Base-by-base conservation (phyloP, 306 rosid genomes). In the Pyrus pyrifolia region DNA sequence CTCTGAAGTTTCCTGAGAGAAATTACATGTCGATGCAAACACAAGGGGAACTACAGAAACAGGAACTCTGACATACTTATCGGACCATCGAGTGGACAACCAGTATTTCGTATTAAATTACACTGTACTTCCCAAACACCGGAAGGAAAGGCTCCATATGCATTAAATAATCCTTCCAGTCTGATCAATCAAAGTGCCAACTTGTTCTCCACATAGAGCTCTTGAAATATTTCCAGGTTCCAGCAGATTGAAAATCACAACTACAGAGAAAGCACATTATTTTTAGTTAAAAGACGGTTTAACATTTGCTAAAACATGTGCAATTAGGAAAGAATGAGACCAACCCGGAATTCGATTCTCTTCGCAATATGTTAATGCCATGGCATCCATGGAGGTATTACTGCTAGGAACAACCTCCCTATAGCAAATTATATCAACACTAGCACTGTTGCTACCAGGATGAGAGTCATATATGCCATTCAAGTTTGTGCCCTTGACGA, bases 141-240 rank as follows among this genome's bases (percentile, higher is more conserved):
- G 4, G 25, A 21, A 12, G 21, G 17, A 4, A 8, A 7, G 68
- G 68, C 42, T 63, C 68, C 22, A 63, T 30, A 63, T 30, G 23
- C 27, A 21, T 85, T 81, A 87, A 70, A 85, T 77, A 70, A 87
- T 75, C 76, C 85, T 85, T 81, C 93, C 93, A 14, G 84, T 70
- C 80, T 85, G 89, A 79, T 89, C 88, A 70, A 89, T 87, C 78
- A 89, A 83, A 49, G 89, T 89, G 66, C 91, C 91, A 29, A 89
- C 89, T 78, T 89, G 91, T 49, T 87, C 91, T 78, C 93, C 93
- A 62, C 93, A 89, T 73, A 89, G 76, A 12, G 93, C 93, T 82
- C 82, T 89, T 72, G 93, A 89, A 70, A 89, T 83, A 81, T 87
- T 87, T 77, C 91, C 91, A n/a, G 91, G 89, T 76, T 87, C 89